Evolutionary conservation across 768 basidiomycete genomes (phyloP).

Genomic region (Macrocybe gigantea): DNA sequence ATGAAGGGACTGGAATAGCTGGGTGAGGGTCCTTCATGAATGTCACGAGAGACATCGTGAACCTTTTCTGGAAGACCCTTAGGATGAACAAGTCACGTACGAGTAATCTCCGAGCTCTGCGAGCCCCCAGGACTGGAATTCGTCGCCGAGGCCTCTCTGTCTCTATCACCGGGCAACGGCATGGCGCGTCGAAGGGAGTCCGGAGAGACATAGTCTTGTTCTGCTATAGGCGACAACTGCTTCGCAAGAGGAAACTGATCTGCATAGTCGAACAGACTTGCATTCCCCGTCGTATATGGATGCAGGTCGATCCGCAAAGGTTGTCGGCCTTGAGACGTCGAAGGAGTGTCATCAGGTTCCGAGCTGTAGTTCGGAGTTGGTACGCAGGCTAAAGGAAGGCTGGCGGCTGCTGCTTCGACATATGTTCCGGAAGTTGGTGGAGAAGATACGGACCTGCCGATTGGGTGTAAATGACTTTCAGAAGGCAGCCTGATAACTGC

Average conservation of each 20-base stretch:
- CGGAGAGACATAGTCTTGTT: conserved; percentile 59
- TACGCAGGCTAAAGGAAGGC: conserved; percentile 14
- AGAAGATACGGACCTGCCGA: conserved; percentile 22
- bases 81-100: conserved; percentile 26
- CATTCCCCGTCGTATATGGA: conserved; percentile 17
- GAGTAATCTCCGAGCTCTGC: conserved; percentile 33
- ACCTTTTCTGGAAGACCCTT: background rate
- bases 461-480: conserved; percentile 12
- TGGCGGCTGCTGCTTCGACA: conserved; percentile 20
- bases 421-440: conserved; percentile 16
- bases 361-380: conserved; percentile 20
- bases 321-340: conserved; percentile 32
- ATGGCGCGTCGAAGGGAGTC: conserved; percentile 27
- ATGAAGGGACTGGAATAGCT: conserved; percentile 50
- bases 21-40: conserved; percentile 39
- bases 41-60: conserved; percentile 1
- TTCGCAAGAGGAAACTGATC: conserved; percentile 35
- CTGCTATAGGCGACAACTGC: conserved; percentile 62
- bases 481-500: conserved; percentile 15
- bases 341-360: conserved; percentile 21
- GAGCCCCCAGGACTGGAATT: conserved; percentile 27
- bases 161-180: conserved; percentile 23
- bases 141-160: conserved; percentile 6
- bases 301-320: conserved; percentile 34
- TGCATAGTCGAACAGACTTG: conserved; percentile 29